These are phyloP conservation scores for Halocafeteria seosinensis DNA, from an alignment of 108 stramenopile genomes.

Conservation along the genomic window DNA sequence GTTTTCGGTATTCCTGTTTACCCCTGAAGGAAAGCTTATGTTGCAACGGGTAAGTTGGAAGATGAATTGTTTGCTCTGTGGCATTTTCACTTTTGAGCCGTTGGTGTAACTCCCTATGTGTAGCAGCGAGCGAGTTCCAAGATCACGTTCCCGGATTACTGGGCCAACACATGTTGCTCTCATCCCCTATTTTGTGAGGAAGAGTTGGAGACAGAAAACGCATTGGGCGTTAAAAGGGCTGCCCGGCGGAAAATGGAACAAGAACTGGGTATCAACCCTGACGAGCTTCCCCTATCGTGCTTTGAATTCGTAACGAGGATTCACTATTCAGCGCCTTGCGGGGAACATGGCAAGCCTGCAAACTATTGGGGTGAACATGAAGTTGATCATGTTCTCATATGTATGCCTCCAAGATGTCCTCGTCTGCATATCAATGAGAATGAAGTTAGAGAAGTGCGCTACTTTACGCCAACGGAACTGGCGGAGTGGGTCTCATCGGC, in stretches of 20 bases:
- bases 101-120: neutral
- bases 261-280: conserved; percentile 69
- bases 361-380: conserved; percentile 91
- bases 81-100: too few species aligned
- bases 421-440: conserved; percentile 64
- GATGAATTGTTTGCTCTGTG: too few species aligned
- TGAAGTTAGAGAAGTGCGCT: conserved; percentile 61
- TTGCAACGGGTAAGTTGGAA: conserved; percentile 40
- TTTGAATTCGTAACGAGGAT: conserved; percentile 90
- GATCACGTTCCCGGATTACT: conserved; percentile 94
- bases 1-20: conserved; percentile 92
- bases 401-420: conserved; percentile 36
- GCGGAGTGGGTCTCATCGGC: conserved; percentile 48
- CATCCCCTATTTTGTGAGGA: conserved; percentile 64
- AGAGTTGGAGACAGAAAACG: conserved; percentile 40
- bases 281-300: conserved; percentile 37
- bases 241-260: conserved; percentile 88
- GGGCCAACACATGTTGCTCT: conserved; percentile 98
- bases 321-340: conserved; percentile 53
- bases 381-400: conserved; percentile 89
- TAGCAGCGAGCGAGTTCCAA: conserved; percentile 67
- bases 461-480: conserved; percentile 51
- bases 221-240: conserved; percentile 72
- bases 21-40: conserved; percentile 58
- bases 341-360: too few species aligned